Evolutionary conservation across 2,329 filamentous ascomycete species (phyloP).

Genomic region (Scytalidium sp.): DNA sequence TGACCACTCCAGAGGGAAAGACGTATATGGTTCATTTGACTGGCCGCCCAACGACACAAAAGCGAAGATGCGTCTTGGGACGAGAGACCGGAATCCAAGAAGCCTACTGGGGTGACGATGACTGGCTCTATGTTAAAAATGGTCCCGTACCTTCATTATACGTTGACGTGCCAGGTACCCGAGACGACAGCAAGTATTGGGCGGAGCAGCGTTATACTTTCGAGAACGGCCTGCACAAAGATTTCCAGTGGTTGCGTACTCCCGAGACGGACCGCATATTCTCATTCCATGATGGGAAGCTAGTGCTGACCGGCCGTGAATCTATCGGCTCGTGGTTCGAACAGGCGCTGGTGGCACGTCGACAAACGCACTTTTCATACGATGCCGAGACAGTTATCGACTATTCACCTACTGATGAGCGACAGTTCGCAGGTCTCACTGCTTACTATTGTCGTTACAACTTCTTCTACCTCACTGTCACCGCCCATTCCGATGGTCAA

Average conservation of each 20-base stretch:
- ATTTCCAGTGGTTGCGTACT: conserved; percentile 57
- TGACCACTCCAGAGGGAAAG: conserved; percentile 50
- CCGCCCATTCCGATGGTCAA: conserved; percentile 51
- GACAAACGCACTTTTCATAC: conserved; percentile 58
- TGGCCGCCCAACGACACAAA: conserved; percentile 48
- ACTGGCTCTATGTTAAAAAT: conserved; percentile 61
- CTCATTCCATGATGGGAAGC: conserved; percentile 32
- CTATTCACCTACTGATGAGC: conserved; percentile 54
- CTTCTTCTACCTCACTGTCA: conserved; percentile 62
- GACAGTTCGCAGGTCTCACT: conserved; percentile 58
- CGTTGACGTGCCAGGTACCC: conserved; percentile 46
- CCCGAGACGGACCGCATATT: conserved; percentile 54
- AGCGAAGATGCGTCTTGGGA: conserved; percentile 50
- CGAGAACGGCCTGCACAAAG: conserved; percentile 40
- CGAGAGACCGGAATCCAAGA: conserved; percentile 58
- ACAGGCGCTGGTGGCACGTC: conserved; percentile 51
- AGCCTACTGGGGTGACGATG: conserved; percentile 54
- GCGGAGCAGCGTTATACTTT: conserved; percentile 46
- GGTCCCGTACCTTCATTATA: conserved; percentile 52
- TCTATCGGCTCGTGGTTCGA: conserved; percentile 57
- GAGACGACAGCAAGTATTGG: conserved; percentile 50
- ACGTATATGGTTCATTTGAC: conserved; percentile 53
- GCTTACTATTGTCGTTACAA: conserved; percentile 64
- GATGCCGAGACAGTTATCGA: conserved; percentile 55
- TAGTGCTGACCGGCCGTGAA: conserved; percentile 49